A percentile compares a stretch with the other conserved stretches of the same genome.
Evolutionary conservation across 1,284 basidiomycete species (phyloP).

Genomic region (Meripilus lineatus): DNA sequence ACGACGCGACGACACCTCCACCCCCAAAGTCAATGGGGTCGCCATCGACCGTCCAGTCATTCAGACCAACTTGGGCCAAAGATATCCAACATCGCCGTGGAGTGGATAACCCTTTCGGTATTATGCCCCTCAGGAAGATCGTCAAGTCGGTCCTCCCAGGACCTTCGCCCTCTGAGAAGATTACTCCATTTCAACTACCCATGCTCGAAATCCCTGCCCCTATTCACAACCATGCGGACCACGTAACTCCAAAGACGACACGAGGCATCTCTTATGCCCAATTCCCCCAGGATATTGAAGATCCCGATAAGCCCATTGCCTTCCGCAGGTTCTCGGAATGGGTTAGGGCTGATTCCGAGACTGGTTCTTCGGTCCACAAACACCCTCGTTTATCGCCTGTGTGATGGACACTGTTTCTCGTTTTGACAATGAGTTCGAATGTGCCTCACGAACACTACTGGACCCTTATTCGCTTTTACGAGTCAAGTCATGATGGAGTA

Average conservation of each 20-base stretch:
- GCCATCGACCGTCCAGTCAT: slow-evolving; percentile 16
- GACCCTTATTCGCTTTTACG: too few relatives aligned
- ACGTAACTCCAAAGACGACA: too few relatives aligned
- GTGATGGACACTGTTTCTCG: too few relatives aligned
- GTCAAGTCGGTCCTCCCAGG: slow-evolving; percentile 17
- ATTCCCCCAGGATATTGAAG: slow-evolving; percentile 37
- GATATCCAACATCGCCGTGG: slow-evolving; percentile 42
- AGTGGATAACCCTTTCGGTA: slow-evolving; percentile 38
- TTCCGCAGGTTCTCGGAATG: slow-evolving; percentile 47
- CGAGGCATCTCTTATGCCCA: slow-evolving; percentile 21
- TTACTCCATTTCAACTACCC: slow-evolving; percentile 5
- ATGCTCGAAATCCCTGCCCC: not conserved
- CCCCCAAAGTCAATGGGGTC: not conserved
- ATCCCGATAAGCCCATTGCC: slow-evolving; percentile 50
- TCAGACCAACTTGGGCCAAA: slow-evolving; percentile 44
- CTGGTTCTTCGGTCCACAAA: too few relatives aligned
- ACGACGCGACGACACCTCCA: too few relatives aligned
- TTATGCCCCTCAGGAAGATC: slow-evolving; percentile 7
- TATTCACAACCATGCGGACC: not conserved
- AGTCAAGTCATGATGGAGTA: too few relatives aligned
- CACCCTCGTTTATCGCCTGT: too few relatives aligned
- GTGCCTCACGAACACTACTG: too few relatives aligned
- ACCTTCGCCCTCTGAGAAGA: slow-evolving; percentile 13
- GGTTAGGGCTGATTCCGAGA: slow-evolving; percentile 49
- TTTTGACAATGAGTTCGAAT: too few relatives aligned